A percentile compares a stretch with the other conserved stretches of the same genome.
Evolutionary conservation across 2,329 filamentous ascomycete genomes (phyloP).

Genomic region (Nannizziopsis arthrosporioides): DNA sequence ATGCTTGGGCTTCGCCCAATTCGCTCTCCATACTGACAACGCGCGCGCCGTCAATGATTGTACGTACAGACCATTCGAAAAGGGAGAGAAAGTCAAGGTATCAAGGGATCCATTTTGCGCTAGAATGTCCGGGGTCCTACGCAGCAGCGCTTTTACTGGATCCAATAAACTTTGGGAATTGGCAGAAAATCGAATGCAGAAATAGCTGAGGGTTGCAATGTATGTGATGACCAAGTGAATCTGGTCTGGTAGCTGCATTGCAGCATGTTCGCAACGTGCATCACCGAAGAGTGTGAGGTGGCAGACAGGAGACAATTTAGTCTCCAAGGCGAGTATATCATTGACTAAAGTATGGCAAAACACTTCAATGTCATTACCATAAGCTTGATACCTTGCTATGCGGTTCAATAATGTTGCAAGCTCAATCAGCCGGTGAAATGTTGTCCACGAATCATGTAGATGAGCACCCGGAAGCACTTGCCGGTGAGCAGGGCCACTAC

Average conservation of each 20-base stretch:
- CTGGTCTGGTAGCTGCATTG: conserved; percentile 28
- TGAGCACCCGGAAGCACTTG: conserved; percentile 25
- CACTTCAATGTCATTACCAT: background rate
- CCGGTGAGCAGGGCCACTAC: conserved; percentile 23
- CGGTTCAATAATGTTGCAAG: conserved; percentile 19
- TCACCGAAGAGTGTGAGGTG: conserved; percentile 7
- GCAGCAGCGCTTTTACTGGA: conserved; percentile 29
- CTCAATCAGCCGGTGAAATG: conserved; percentile 41
- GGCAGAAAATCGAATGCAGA: conserved; percentile 26
- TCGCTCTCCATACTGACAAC: background rate
- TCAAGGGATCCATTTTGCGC: conserved; percentile 31
- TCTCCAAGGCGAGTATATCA: conserved; percentile 12
- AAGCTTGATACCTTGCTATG: conserved; percentile 3
- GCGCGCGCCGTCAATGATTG: conserved; percentile 22
- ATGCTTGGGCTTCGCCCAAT: background rate
- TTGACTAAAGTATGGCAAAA: conserved; percentile 9
- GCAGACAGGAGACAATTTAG: conserved; percentile 7
- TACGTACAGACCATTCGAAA: conserved; percentile 28
- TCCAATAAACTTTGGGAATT: conserved; percentile 26
- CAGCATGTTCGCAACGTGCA: background rate
- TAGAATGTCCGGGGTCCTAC: conserved; percentile 26
- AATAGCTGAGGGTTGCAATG: conserved; percentile 27
- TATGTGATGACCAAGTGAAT: conserved; percentile 30
- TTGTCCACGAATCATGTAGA: conserved; percentile 39
- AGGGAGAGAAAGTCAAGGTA: conserved; percentile 27